phyloP scores from a whole-genome alignment of 176 grass and related monocot species.

The Oryza nivara region DNA sequence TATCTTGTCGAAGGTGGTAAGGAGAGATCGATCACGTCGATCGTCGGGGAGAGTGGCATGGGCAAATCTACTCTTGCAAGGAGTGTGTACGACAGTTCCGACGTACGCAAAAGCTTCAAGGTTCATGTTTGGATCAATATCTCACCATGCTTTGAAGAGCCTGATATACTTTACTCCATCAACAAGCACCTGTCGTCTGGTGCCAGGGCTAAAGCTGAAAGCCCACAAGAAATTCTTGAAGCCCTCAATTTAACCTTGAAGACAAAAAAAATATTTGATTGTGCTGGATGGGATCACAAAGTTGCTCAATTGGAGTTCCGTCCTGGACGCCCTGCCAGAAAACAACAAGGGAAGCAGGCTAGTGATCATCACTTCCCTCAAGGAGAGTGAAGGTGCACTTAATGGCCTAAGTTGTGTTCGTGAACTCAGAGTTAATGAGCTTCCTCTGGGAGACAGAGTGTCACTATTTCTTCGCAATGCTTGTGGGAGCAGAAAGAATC shows the following conservation, averaged over 20 bases:
- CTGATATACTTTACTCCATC: slow-evolving; percentile 39
- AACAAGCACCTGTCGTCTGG: slow-evolving; percentile 12
- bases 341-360: slow-evolving; percentile 29
- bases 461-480: not conserved
- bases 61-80: slow-evolving; percentile 42
- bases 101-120: slow-evolving; percentile 13
- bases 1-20: not conserved
- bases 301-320: slow-evolving; percentile 37
- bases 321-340: slow-evolving; percentile 32
- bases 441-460: not conserved
- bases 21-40: not conserved
- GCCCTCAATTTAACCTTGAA: not conserved
- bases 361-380: slow-evolving; percentile 35
- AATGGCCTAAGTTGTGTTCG: not conserved
- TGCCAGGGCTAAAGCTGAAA: not conserved
- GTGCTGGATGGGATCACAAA: slow-evolving; percentile 40
- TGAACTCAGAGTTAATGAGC: not conserved
- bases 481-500: not conserved
- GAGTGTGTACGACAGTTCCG: slow-evolving; percentile 19
- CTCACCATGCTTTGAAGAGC: slow-evolving; percentile 27
- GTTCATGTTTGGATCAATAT: slow-evolving; percentile 28
- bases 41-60: slow-evolving; percentile 43
- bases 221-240: not conserved
- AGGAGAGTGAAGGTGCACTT: slow-evolving; percentile 38
- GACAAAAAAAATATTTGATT: slow-evolving; percentile 13